Evolutionary conservation across 108 stramenopile species (phyloP), one percentile per base, ranked within the genome.

Genomic region (Conticribra guillardii): DNA sequence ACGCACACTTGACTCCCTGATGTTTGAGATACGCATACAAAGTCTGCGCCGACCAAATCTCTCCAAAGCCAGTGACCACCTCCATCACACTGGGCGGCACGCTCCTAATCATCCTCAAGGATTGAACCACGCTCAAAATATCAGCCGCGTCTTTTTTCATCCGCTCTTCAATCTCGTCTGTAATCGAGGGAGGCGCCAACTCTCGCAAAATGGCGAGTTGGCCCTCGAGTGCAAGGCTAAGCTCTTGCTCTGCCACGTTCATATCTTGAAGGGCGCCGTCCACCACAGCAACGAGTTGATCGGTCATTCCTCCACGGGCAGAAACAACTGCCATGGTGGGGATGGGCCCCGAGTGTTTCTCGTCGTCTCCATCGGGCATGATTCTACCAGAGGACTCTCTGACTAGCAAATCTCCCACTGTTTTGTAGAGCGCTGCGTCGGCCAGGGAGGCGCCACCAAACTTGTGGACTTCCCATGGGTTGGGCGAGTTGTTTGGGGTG

Each of bases 1-100:
- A 93, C 28, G 80, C 88, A 31, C 67, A 68, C 23, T 67, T 78
- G 7, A 72, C 57, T 4, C 73, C 79, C 55, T 58, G n/a, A 15
- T 80, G 60, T 26, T 82, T 68, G 17, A 89, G 46, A 71, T 91
- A 96, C 32, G 83, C 86, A 60, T 90, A 72, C 47, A 92, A 55
- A 26, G 90, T 89, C 68, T 87, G 88, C 0, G 93, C 93, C n/a
- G 80, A 83, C 95, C 95, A 96, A 60, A 89, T 89, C 71, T 96
- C 95, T 7, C 95, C 95, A 73, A 78, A 94, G 21, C 95, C 95
- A n/a, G 91, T 86, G 26, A 89, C 89, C 37, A 87, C 86, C 84
- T 89, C 86, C 88, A 89, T 89, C 16, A 84, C 86, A 50, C 84
- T 86, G 15, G 88, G 82, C 0, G 88, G 88, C 2, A 89, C 85